Base-by-base conservation (phyloP, 2,329 filamentous ascomycete species). In the Pseudogymnoascus sp. region DNA sequence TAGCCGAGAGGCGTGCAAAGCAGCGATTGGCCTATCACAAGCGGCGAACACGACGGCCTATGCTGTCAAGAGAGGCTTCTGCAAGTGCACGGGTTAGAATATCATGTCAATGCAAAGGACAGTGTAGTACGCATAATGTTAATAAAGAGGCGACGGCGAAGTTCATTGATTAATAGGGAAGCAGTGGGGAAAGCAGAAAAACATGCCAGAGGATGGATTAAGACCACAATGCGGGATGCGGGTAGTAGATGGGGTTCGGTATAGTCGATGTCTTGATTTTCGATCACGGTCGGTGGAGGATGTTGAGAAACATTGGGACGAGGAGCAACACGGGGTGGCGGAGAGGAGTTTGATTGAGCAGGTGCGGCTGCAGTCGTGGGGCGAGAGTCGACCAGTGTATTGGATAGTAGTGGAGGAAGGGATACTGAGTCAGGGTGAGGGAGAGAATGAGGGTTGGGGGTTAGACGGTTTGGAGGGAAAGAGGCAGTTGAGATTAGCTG, bases 41-140 rank as follows among this genome's bases (percentile, higher is more conserved):
- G 43, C 60, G 50, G 57, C 53, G 35, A 58, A 59, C 43, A 60
- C 1, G 36, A 36, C 62, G 35, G 41, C 62, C 36, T 43, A 62
- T 63, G 57, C 57, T 63, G 37, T 63, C 30, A n/a, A 63, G 60
- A 33, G 11, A 57, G 35, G 36, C n/a, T n/a, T n/a, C n/a, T n/a
- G n/a, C n/a, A n/a, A n/a, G n/a, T n/a, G n/a, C n/a, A n/a, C n/a
- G n/a, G n/a, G n/a, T n/a, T n/a, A n/a, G n/a, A n/a, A n/a, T n/a
- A n/a, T n/a, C n/a, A n/a, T n/a, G n/a, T n/a, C n/a, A n/a, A n/a
- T n/a, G n/a, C n/a, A n/a, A n/a, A n/a, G n/a, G n/a, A n/a, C n/a
- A n/a, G n/a, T n/a, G n/a, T n/a, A n/a, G n/a, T n/a, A n/a, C n/a
- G n/a, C n/a, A n/a, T n/a, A n/a, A n/a, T n/a, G n/a, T n/a, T n/a